Percentiles rank a stretch among this genome's conserved stretches.
phyloP scores from a whole-genome alignment of 306 rosid species.

The barrel medic (Medicago truncatula) region DNA sequence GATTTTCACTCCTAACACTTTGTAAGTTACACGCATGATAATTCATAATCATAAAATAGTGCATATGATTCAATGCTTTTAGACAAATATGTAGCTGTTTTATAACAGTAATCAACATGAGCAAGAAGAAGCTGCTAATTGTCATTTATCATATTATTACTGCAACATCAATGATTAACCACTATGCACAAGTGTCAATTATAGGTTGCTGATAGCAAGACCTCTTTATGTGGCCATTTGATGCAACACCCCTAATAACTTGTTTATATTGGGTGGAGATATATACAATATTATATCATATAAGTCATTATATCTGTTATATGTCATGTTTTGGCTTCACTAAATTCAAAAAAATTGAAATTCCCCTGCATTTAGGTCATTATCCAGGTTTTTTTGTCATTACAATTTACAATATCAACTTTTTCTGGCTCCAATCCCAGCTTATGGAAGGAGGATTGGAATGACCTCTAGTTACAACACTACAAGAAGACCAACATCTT shows the following conservation, averaged over 20 bases:
- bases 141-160: neutral
- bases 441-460: too few species aligned
- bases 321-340: constrained; percentile 16
- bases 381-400: neutral
- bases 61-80: neutral
- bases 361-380: neutral
- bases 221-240: constrained; percentile 1
- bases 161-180: constrained; percentile 36
- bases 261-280: too few species aligned
- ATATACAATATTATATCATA: neutral
- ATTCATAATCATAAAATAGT: constrained; percentile 1
- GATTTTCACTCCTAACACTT: constrained; percentile 17
- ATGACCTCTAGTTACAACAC: too few species aligned
- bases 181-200: constrained; percentile 39
- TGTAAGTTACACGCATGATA: constrained; percentile 1
- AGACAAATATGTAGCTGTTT: too few species aligned
- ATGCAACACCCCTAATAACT: too few species aligned
- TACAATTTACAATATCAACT: neutral
- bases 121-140: constrained; percentile 25
- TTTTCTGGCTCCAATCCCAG: neutral
- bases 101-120: constrained; percentile 7
- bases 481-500: too few species aligned
- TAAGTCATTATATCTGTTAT: neutral
- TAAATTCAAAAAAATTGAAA: neutral
- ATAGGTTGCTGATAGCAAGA: constrained; percentile 37